Percentiles rank a stretch among this genome's conserved stretches.
Conservation (phyloP, 1,284 basidiomycete genomes). For the Austroboletus novae-zelandiae region DNA sequence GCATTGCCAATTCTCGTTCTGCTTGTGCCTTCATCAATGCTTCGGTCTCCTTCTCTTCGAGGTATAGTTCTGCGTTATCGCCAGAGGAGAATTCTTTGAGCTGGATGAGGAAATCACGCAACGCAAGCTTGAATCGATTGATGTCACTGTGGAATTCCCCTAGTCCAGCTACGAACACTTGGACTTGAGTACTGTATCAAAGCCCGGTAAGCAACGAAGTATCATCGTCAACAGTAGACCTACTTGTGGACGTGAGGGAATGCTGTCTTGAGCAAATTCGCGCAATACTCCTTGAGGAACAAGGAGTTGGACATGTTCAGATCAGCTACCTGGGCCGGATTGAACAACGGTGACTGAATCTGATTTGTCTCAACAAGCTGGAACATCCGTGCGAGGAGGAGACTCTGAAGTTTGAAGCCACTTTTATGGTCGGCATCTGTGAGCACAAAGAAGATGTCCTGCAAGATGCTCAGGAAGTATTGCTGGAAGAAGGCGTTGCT, state of each 20-base stretch:
- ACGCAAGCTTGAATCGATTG: slow-evolving; percentile 91
- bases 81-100: slow-evolving; percentile 85
- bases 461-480: slow-evolving; percentile 91
- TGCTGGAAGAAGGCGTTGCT: slow-evolving; percentile 85
- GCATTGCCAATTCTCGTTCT: slow-evolving; percentile 86
- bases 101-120: slow-evolving; percentile 90
- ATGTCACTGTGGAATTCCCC: slow-evolving; percentile 88
- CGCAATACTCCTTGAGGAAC: slow-evolving; percentile 88
- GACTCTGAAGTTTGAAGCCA: slow-evolving; percentile 89
- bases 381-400: slow-evolving; percentile 92
- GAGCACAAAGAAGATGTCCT: slow-evolving; percentile 97
- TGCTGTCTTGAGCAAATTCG: slow-evolving; percentile 81
- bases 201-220: slow-evolving; percentile 11
- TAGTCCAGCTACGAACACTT: slow-evolving; percentile 78
- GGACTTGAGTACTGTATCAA: slow-evolving; percentile 60
- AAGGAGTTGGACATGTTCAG: slow-evolving; percentile 77
- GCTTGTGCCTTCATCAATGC: slow-evolving; percentile 62
- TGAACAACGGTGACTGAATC: slow-evolving; percentile 86
- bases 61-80: slow-evolving; percentile 82
- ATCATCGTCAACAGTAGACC: slow-evolving; percentile 30
- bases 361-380: slow-evolving; percentile 85
- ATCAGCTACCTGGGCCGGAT: slow-evolving; percentile 73
- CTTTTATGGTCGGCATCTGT: slow-evolving; percentile 99
- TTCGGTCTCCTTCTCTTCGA: slow-evolving; percentile 96
- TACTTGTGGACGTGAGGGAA: slow-evolving; percentile 90